Evolutionary conservation across 495 filamentous ascomycete species (phyloP), one percentile per base, ranked within the genome.

Genomic region (Penicillium robsamsonii): DNA sequence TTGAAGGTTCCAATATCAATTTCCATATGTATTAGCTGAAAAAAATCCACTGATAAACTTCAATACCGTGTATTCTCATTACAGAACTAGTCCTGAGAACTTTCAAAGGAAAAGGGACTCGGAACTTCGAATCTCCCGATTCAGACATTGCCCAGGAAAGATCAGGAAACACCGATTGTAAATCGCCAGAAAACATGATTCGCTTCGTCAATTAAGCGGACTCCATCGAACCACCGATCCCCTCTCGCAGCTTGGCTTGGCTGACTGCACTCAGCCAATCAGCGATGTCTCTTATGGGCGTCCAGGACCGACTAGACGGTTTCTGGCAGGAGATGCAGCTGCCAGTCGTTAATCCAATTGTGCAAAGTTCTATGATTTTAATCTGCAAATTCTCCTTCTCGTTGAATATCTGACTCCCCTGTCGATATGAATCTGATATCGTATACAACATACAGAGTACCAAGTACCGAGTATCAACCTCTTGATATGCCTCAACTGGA

Each of bases 191-290:
- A 33, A n/a, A n/a, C 11, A 25, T 44, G 55, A 37, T 57, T 46
- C 37, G 27, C 33, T 57, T 51, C 40, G 17, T 15, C 15, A 17
- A 6, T 24, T 25, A 15, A 12, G 18, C 37, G 37, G 7, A 7
- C 25, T 37, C 37, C 27, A 44, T 44, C 40, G 40, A 46, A 35
- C 44, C 45, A 59, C 56, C 25, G 49, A 38, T 53, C 24, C 22
- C n/a, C 37, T 18, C 42, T 52, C 42, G 42, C 11, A 12, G 25
- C 42, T 18, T 37, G 44, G 44, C 56, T 58, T 52, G 56, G 50
- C 45, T 20, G 35, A 20, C 15, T 10, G 11, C 9, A 11, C 11
- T 6, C 13, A 17, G 24, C 56, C 56, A 58, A 44, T 31, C 35
- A 53, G 9, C 30, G 13, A 30, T 52, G 15, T 15, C 22, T 10